Conservation (phyloP, 768 basidiomycete genomes). For the Russula compacta region DNA sequence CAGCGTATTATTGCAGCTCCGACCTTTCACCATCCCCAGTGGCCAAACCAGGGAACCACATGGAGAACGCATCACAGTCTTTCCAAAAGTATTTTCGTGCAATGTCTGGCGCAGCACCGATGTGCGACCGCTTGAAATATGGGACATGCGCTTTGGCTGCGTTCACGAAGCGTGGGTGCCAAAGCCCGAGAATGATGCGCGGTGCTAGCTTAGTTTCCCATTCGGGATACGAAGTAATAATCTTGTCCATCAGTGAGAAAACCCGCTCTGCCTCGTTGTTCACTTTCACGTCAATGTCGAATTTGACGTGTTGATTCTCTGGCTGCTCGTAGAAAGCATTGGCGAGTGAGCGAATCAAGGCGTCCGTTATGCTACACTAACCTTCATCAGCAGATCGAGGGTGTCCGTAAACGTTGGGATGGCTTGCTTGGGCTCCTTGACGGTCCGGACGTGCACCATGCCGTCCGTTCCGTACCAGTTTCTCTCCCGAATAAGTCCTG, state of each 20-base stretch:
- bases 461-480: constrained; percentile 40
- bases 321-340: constrained; percentile 34
- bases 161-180: constrained; percentile 85
- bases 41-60: constrained; percentile 65
- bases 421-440: constrained; percentile 72
- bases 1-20: constrained; percentile 17
- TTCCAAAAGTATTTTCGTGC: constrained; percentile 88
- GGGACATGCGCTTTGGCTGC: constrained; percentile 70
- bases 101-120: constrained; percentile 61
- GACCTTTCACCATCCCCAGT: constrained; percentile 66
- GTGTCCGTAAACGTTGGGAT: constrained; percentile 91
- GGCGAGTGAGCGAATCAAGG: neutral
- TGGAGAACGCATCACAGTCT: constrained; percentile 77
- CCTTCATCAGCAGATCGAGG: constrained; percentile 68
- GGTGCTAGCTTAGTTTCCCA: constrained; percentile 77
- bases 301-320: constrained; percentile 65
- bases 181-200: constrained; percentile 71
- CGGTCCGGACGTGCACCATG: constrained; percentile 72
- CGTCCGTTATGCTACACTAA: constrained; percentile 26
- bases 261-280: constrained; percentile 86
- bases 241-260: constrained; percentile 67
- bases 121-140: constrained; percentile 78
- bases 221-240: constrained; percentile 51
- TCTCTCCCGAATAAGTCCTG: constrained; percentile 48
- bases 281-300: constrained; percentile 90